Evolutionary conservation across 495 filamentous ascomycete genomes (phyloP).

Genomic region (Annulohypoxylon stygium): DNA sequence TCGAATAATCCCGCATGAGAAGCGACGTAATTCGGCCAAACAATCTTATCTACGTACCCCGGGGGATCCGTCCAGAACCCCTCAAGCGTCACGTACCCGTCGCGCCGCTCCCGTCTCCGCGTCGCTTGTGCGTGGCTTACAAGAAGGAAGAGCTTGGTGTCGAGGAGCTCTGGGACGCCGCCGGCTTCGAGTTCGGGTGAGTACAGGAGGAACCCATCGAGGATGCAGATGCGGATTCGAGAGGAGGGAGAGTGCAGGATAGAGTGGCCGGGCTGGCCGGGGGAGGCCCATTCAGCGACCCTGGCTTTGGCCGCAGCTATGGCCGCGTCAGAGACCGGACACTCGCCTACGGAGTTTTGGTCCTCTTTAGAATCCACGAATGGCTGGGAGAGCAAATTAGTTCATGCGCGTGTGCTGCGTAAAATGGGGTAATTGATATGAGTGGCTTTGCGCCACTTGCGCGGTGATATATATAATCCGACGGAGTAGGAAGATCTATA

Average conservation of each 20-base stretch:
- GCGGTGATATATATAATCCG: constrained; percentile 15
- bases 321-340: constrained; percentile 57
- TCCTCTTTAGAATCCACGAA: constrained; percentile 80
- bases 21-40: constrained; percentile 92
- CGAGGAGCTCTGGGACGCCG: constrained; percentile 68
- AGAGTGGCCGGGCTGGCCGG: constrained; percentile 51
- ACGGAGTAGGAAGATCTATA: neutral
- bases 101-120: constrained; percentile 74
- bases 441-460: neutral
- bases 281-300: constrained; percentile 58
- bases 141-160: constrained; percentile 81
- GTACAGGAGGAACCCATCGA: constrained; percentile 91
- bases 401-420: constrained; percentile 15
- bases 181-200: constrained; percentile 53
- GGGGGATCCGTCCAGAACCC: constrained; percentile 96
- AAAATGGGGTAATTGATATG: neutral
- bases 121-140: constrained; percentile 72
- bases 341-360: constrained; percentile 71
- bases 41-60: constrained; percentile 92
- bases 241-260: constrained; percentile 39
- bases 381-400: constrained; percentile 55
- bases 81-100: constrained; percentile 87
- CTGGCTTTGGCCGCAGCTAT: constrained; percentile 56
- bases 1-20: constrained; percentile 83
- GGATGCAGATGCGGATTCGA: constrained; percentile 65